Conservation (phyloP, 352 stramenopile species). For the Nothophytophthora sp. region DNA sequence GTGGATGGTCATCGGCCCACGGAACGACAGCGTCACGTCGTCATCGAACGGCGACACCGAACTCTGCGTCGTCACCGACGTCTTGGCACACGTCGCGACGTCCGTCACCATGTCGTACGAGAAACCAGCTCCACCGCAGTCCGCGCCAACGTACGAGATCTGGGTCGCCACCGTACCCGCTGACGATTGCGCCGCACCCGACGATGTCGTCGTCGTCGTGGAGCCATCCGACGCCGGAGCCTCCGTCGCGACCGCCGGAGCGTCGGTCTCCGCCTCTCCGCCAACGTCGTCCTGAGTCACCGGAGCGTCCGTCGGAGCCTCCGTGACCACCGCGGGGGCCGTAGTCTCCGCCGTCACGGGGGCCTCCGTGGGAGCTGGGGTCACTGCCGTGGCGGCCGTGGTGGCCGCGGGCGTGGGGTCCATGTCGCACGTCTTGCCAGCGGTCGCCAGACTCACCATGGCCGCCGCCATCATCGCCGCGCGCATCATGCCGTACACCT, state of each 20-base stretch:
- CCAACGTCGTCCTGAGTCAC: not conserved
- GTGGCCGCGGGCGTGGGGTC: conserved; percentile 17
- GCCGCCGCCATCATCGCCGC: conserved; percentile 21
- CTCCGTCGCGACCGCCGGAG: conserved; percentile 1
- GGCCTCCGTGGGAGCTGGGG: no score
- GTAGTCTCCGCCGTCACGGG: no score
- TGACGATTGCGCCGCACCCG: conserved; percentile 25
- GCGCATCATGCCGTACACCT: conserved; percentile 31
- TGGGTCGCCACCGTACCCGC: conserved; percentile 36
- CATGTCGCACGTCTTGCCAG: conserved; percentile 33
- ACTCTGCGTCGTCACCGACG: conserved; percentile 34
- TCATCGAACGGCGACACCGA: conserved; percentile 64
- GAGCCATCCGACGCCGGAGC: conserved; percentile 5
- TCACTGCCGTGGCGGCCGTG: conserved; percentile 2
- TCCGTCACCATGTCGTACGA: conserved; percentile 76
- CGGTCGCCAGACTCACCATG: conserved; percentile 25
- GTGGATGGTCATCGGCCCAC: conserved; percentile 65
- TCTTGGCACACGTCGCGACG: conserved; percentile 53
- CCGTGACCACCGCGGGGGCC: not conserved
- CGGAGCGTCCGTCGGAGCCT: not conserved
- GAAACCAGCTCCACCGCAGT: conserved; percentile 49
- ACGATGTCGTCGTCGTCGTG: conserved; percentile 15
- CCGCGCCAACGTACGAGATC: conserved; percentile 59
- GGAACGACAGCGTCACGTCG: conserved; percentile 67
- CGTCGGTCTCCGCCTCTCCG: conserved; percentile 1